Conservation (phyloP, 2,329 filamentous ascomycete species). For the Claviceps pazoutovae region DNA sequence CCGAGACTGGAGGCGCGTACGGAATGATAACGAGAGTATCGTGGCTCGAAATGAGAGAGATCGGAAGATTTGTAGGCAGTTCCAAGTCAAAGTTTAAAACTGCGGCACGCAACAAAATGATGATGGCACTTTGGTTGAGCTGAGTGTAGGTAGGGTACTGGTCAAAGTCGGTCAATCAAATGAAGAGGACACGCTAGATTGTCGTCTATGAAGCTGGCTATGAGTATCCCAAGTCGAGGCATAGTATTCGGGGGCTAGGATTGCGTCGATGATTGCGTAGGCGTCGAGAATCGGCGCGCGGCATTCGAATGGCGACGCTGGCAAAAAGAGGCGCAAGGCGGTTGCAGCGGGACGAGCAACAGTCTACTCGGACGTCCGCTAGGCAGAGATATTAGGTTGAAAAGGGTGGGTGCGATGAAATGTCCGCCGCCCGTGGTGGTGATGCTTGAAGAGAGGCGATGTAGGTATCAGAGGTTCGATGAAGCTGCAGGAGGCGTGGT, state of each 20-base stretch:
- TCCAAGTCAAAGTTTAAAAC: not conserved
- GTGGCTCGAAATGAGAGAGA: not conserved
- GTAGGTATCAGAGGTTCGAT: no score
- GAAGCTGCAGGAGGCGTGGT: no score
- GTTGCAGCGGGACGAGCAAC: not conserved
- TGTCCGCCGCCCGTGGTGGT: no score
- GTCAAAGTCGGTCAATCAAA: not conserved
- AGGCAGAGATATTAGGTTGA: not conserved
- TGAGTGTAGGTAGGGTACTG: not conserved
- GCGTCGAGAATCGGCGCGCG: not conserved
- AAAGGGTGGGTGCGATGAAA: not conserved
- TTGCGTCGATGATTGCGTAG: not conserved
- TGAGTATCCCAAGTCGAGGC: slow-evolving; percentile 2
- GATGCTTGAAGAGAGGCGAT: no score
- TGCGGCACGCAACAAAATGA: not conserved
- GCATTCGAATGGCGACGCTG: slow-evolving; percentile 1
- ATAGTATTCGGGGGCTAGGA: not conserved
- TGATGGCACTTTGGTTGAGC: not conserved
- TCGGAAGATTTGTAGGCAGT: not conserved
- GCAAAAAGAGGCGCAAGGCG: not conserved
- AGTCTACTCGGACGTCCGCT: not conserved
- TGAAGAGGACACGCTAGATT: not conserved
- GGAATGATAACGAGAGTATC: not conserved
- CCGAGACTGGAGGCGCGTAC: not conserved
- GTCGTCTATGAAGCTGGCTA: not conserved